phyloP scores from a whole-genome alignment of 2,329 filamentous ascomycete genomes.

The Colletotrichum somersetense region DNA sequence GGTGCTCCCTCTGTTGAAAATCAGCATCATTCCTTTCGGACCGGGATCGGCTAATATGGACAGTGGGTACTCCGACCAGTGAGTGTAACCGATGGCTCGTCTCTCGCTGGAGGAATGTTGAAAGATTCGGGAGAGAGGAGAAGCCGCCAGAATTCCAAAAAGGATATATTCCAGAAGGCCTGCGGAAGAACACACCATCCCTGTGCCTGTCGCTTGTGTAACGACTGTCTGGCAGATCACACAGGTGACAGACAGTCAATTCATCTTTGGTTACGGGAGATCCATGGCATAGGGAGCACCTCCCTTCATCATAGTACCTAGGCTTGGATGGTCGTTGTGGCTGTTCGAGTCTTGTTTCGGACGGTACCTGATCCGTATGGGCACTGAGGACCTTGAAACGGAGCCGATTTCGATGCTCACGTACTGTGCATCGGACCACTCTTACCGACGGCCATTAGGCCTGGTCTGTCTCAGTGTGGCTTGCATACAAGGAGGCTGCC shows the following conservation, averaged over 20 bases:
- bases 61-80: conserved; percentile 9
- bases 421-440: background rate
- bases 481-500: background rate
- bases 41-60: conserved; percentile 25
- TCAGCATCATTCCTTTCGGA: conserved; percentile 10
- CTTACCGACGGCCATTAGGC: background rate
- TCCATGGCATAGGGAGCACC: conserved; percentile 15
- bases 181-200: conserved; percentile 22
- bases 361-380: conserved; percentile 21
- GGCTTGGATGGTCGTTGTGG: conserved; percentile 14
- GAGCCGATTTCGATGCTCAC: background rate
- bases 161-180: conserved; percentile 35
- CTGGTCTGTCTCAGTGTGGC: conserved; percentile 13
- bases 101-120: background rate
- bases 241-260: conserved; percentile 14
- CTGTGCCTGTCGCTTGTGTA: conserved; percentile 29
- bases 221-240: conserved; percentile 32
- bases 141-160: conserved; percentile 18
- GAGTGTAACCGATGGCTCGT: conserved; percentile 4
- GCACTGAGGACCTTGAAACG: conserved; percentile 23
- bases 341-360: conserved; percentile 38
- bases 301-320: conserved; percentile 4
- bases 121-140: background rate
- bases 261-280: conserved; percentile 1
- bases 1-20: background rate